A percentile compares a stretch with the other conserved stretches of the same genome.
These are phyloP conservation scores for Kwoniella dendrophila DNA, from an alignment of 768 basidiomycete genomes.

Conservation along the genomic window DNA sequence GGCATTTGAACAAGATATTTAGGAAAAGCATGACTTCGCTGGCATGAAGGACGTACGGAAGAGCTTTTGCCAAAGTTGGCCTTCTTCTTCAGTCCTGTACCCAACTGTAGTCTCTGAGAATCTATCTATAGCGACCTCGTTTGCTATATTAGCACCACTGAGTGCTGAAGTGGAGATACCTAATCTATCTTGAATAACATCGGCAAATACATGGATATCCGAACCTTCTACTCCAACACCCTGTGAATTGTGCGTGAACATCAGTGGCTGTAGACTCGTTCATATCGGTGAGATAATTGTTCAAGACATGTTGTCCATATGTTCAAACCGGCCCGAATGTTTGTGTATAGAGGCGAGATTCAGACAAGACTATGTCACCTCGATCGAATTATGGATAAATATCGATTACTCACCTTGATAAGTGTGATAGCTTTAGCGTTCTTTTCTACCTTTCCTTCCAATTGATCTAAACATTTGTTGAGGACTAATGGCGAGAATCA, in stretches of 20 bases:
- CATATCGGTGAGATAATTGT: too few relatives aligned
- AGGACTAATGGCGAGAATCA: slow-evolving; percentile 52
- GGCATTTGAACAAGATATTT: too few relatives aligned
- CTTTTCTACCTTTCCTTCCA: slow-evolving; percentile 57
- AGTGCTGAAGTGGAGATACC: slow-evolving; percentile 58
- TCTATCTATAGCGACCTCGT: slow-evolving; percentile 58
- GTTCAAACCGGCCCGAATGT: not conserved
- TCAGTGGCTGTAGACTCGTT: not conserved
- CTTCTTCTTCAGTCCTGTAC: slow-evolving; percentile 57
- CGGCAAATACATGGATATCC: slow-evolving; percentile 59
- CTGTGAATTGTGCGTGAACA: slow-evolving; percentile 34
- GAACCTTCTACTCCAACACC: slow-evolving; percentile 59
- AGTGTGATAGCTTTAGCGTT: slow-evolving; percentile 58
- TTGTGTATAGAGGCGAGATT: not conserved
- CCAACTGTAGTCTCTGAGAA: slow-evolving; percentile 62
- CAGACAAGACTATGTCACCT: not conserved
- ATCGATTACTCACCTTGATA: slow-evolving; percentile 55
- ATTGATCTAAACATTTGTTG: slow-evolving; percentile 53
- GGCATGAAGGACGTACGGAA: too few relatives aligned
- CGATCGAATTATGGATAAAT: not conserved
- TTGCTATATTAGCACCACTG: slow-evolving; percentile 61
- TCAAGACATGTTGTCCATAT: too few relatives aligned
- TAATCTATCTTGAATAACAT: slow-evolving; percentile 57
- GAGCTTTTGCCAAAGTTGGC: slow-evolving; percentile 58
- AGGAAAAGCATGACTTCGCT: slow-evolving; percentile 12